These are phyloP conservation scores for Sporisorium graminicola DNA, from an alignment of 1,284 basidiomycete species.

Conservation along the genomic window DNA sequence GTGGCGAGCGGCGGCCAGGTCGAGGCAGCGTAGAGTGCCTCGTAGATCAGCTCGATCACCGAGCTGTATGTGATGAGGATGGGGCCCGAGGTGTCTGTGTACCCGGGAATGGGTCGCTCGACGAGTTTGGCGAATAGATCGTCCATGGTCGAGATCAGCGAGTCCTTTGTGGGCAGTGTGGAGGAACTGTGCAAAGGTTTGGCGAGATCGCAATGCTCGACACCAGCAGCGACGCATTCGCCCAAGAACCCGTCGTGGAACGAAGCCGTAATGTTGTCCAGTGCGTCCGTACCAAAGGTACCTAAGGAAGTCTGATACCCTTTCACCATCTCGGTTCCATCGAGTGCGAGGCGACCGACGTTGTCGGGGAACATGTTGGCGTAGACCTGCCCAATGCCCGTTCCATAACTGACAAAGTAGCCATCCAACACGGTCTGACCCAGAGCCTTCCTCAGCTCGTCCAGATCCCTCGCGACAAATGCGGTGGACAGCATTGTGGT, in stretches of 20 bases:
- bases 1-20: slow-evolving; percentile 27
- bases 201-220: slow-evolving; percentile 33
- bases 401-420: slow-evolving; percentile 49
- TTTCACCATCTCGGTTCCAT: slow-evolving; percentile 49
- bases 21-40: slow-evolving; percentile 23
- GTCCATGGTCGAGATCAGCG: slow-evolving; percentile 20
- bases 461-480: slow-evolving; percentile 44
- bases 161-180: not conserved
- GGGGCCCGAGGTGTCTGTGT: slow-evolving; percentile 22
- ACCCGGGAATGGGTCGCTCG: slow-evolving; percentile 26
- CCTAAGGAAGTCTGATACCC: too few species aligned
- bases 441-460: slow-evolving; percentile 41
- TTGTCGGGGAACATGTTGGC: slow-evolving; percentile 45
- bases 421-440: slow-evolving; percentile 27
- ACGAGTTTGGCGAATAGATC: slow-evolving; percentile 23
- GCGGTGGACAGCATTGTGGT: slow-evolving; percentile 37
- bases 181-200: not conserved
- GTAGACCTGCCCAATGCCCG: slow-evolving; percentile 46
- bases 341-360: slow-evolving; percentile 36
- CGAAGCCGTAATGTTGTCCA: slow-evolving; percentile 47
- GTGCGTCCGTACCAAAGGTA: slow-evolving; percentile 37
- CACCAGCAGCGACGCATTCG: slow-evolving; percentile 44
- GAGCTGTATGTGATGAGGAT: slow-evolving; percentile 37
- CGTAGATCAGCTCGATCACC: slow-evolving; percentile 37
- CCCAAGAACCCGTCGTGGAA: slow-evolving; percentile 47